These are phyloP conservation scores for Crotalaria pallida DNA, from an alignment of 306 rosid species.

Conservation along the genomic window DNA sequence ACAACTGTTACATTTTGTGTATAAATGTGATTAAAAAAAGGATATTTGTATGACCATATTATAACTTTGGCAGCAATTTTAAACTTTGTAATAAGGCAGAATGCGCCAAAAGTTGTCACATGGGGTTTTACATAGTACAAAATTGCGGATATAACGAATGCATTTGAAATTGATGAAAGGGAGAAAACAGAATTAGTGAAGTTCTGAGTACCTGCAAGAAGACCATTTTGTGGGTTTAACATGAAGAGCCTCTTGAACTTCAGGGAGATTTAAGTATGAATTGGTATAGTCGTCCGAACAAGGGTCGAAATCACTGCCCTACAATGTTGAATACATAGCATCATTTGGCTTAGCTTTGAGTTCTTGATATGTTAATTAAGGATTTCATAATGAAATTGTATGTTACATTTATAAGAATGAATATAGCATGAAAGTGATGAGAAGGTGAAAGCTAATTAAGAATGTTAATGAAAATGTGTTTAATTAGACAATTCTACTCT, in stretches of 20 bases:
- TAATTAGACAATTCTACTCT: no score
- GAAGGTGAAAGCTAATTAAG: background rate
- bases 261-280: slow-evolving; percentile 40
- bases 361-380: background rate
- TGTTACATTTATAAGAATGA: background rate
- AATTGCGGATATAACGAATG: no score
- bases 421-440: background rate
- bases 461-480: background rate
- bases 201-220: slow-evolving; percentile 38
- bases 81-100: no score
- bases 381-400: background rate
- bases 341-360: background rate
- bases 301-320: slow-evolving; percentile 46
- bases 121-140: no score
- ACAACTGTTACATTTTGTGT: background rate
- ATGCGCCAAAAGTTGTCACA: no score
- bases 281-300: slow-evolving; percentile 40
- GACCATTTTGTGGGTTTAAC: slow-evolving; percentile 39
- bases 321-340: background rate
- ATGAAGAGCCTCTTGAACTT: slow-evolving; percentile 58
- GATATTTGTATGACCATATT: no score
- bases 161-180: background rate
- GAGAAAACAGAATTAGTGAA: background rate
- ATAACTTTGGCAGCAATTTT: no score
- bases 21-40: no score